Base-by-base conservation (phyloP, 768 basidiomycete genomes). In the Panellus pusillus region DNA sequence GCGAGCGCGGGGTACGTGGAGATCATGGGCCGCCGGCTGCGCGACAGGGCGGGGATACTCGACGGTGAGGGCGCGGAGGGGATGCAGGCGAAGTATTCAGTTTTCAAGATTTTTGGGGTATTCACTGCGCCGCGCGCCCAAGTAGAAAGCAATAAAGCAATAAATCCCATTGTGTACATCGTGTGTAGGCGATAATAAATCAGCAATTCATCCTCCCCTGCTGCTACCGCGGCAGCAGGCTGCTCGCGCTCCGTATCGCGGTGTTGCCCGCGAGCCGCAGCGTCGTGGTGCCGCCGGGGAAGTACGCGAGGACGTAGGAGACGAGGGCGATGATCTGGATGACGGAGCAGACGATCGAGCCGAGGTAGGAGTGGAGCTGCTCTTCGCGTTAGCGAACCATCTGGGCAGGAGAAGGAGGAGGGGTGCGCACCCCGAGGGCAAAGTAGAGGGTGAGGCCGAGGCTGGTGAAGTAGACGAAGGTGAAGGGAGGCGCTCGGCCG, bases 301-400 rank as follows among this genome's bases (percentile, higher is more conserved):
- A 98, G 73, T 98, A 98, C 0, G 94, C 94, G 15, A 93, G 77
- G 7, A 98, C 79, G 66, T 99, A 99, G 13, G 89, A 79, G 13
- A 97, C 76, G 15, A 99, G 82, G 2, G 95, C 86, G 40, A 90
- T 73, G 37, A 97, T 83, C 82, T 92, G 64, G 9, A 97, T 77
- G 32, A 86, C 80, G 12, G 90, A 93, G 29, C 84, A 84, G 49
- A 97, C 66, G 36, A 99, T 72, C 1, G 92, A 95, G 8, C 93
- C 92, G 27, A 99, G 59, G 56, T 93, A 93, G 17, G 93, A 93
- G 44, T 87, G 84, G 12, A 79, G 77, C 92, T 96, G 69, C 13
- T 4, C 28, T 24, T 24, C 24, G 24, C 24, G 24, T 24, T 39
- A 53, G n/a, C 48, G 44, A 36, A 47, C 24, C 24, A 44, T 37